Evolutionary conservation across 352 stramenopile genomes (phyloP), one percentile per base, ranked within the genome.

Genomic region (Pythium volutum): DNA sequence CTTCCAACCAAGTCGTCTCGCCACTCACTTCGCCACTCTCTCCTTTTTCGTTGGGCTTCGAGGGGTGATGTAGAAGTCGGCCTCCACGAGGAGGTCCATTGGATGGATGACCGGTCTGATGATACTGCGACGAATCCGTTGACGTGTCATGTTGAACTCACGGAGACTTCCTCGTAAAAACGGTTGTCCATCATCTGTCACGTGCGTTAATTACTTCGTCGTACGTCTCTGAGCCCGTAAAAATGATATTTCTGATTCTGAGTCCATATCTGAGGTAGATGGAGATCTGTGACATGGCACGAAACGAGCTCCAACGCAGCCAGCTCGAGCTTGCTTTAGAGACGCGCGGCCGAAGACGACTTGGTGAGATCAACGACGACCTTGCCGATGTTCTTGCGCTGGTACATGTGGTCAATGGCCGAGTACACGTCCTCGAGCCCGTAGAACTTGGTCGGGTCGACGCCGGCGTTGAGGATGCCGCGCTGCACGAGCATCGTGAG

Each of bases 311-410:
- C 29, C 10, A 10, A 11, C 6, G 29, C 10, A 10, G 29, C 1
- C 18, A 51, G 51, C 27, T 18, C 7, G 53, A 39, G 42, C 42
- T 41, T 27, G 33, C 23, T 59, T n/a, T 63, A 68, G 38, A 68
- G 62, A 39, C 62, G 62, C 29, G 62, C 62, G 12, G 50, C 49
- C 23, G 52, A 57, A 16, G 25, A 36, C 22, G 63, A 42, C 52
- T 72, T 68, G 43, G 60, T 57, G 47, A 73, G 45, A 4, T 73
- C 46, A 43, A 93, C 80, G 39, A 91, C 73, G 49, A 95, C 69
- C 70, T 95, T 95, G 60, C 83, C 85, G 47, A 88, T 91, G 46
- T 87, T 89, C 55, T 88, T 81, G 63, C 82, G 77, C 42, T 69
- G 60, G 66, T 81, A 81, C 45, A 85, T 75, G 62, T 77, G 47